Evolutionary conservation across 2,329 filamentous ascomycete genomes (phyloP), one percentile per base, ranked within the genome.

Genomic region (Penicillium sp.): DNA sequence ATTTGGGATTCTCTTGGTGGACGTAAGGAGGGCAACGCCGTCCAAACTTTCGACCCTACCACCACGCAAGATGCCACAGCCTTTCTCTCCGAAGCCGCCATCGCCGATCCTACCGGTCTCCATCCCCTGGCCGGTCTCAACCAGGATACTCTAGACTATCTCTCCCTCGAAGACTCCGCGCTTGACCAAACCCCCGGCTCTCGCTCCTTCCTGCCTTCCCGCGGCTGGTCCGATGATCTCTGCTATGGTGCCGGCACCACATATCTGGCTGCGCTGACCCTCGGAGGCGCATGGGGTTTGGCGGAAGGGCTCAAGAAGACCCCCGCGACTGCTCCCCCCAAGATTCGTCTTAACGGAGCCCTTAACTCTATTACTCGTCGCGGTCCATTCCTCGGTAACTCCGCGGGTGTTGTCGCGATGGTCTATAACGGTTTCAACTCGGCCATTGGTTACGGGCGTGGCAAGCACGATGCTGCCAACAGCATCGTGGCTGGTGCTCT

Each of bases 241-340:
- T 97, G 94, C 79, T 99, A 99, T 75, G 94, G 95, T 70, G 95
- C 94, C 19, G 94, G 94, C 67, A 87, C 93, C 59, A 96, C 92
- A 71, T 99, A 99, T 73, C 81, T 99, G 56, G 81, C 90, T n/a
- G 94, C 90, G 6, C 80, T 99, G 67, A 84, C 88, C 36, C 72
- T 95, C 63, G 94, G 94, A 74, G 94, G 94, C 63, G 87, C 86
- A 53, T 97, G 93, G 93, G 94, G 94, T 58, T 75, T 99, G 64
- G 88, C 90, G 62, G 94, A 99, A 77, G 94, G 94, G 10, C 78
- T 97, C 66, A 86, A 87, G 69, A 87, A 89, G 75, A 81, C 83
- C 56, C 84, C 85, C 0, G 70, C 79, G 0, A 89, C 87, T n/a
- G 85, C 85, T 58, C 88, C 93, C 33, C 93, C 94, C 10, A 95